Percentiles rank a stretch among this genome's conserved stretches.
Conservation (phyloP, 139 green algal genomes). For the Coelastrella sp. region DNA sequence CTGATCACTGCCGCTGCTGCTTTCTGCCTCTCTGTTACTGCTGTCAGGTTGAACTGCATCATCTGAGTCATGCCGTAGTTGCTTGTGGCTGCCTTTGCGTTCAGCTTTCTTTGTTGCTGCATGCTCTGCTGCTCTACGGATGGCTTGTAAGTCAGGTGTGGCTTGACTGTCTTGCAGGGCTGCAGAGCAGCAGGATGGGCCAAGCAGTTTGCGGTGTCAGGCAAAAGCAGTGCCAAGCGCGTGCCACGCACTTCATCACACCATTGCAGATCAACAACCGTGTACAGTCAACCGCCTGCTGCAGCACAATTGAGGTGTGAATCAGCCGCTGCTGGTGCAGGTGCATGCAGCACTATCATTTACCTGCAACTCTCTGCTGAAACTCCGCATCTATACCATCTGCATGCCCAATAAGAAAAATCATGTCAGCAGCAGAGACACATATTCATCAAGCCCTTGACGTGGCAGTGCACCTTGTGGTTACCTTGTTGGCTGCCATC, state of each 20-base stretch:
- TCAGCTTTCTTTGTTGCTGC: not conserved
- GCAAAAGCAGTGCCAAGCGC: too few relatives aligned
- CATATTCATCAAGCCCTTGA: not conserved
- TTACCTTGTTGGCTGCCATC: not conserved
- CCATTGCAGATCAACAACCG: too few relatives aligned
- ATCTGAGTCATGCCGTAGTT: constrained; percentile 3
- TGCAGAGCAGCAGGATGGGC: too few relatives aligned
- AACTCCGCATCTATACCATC: not conserved
- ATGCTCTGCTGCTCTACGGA: not conserved
- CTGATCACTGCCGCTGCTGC: constrained; percentile 1
- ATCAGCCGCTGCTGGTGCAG: not conserved
- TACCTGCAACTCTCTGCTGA: constrained; percentile 26
- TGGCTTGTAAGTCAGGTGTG: not conserved
- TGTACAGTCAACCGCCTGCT: too few relatives aligned
- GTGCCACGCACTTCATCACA: too few relatives aligned
- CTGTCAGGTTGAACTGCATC: not conserved
- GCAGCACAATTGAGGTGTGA: too few relatives aligned
- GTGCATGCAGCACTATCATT: not conserved
- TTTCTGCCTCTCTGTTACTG: not conserved
- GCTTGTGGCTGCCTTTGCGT: not conserved
- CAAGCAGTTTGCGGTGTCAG: too few relatives aligned
- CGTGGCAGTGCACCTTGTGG: not conserved
- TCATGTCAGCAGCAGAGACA: not conserved
- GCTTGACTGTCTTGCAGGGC: not conserved
- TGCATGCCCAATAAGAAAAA: not conserved